Evolutionary conservation across 768 basidiomycete genomes (phyloP), one percentile per base, ranked within the genome.

Genomic region (Hirschioporus abietinus): DNA sequence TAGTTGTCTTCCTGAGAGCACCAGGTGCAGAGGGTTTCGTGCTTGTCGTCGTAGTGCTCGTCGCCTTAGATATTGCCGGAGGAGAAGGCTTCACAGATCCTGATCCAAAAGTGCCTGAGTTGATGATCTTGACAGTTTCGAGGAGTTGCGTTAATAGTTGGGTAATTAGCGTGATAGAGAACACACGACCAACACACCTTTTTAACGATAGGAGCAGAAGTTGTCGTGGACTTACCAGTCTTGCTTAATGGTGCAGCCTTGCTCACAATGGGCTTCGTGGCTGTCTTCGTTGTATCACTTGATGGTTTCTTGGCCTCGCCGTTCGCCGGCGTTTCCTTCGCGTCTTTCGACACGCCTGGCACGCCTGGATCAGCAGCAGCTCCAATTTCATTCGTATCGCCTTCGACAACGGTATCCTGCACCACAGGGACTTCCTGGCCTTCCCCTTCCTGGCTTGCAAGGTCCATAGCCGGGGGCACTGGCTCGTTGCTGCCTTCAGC

Each of bases 61-160:
- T 62, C 60, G 84, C 73, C 75, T 87, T 87, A 64, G 80, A 68
- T 58, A 76, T 67, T 35, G 71, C 72, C n/a, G 76, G 65, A 58
- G 80, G 78, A 62, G 77, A 73, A 65, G 76, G 70, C 75, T 84
- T 88, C 64, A 84, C 77, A 66, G 79, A 70, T 69, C 87, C 86
- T 73, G 83, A 71, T 69, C 87, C 85, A 79, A 88, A 88, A 69
- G 88, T 88, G 68, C 88, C 86, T 66, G 88, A 84, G 75, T 78
- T 86, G 71, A 88, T 78, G 66, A 88, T 82, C 90, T 91, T 73
- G 52, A 69, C 70, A 65, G 68, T 71, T 69, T 52, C 42, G 42
- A 74, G 72, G 73, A 71, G 58, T 62, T 26, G 61, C 67, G 67
- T 72, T 68, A 70, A 73, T 68, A 72, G 62, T 57, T 66, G 67